Evolutionary conservation across 257 asterid genomes (phyloP).

Genomic region (Solanum sitiens): DNA sequence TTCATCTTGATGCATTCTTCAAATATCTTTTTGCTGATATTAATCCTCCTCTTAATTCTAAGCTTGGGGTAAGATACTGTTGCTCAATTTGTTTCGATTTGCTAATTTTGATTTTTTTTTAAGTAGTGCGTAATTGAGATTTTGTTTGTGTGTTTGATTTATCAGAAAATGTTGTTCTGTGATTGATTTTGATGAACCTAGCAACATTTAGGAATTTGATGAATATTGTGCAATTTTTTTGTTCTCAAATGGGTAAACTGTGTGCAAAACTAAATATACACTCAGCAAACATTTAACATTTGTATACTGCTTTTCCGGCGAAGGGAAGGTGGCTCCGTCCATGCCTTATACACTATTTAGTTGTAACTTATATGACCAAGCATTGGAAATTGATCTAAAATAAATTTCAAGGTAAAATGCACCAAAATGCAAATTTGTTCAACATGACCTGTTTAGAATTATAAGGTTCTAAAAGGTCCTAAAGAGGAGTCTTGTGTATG

Average conservation of each 20-base stretch:
- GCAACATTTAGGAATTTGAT: not conserved
- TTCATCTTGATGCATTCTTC: conserved; percentile 39
- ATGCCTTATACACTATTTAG: not conserved
- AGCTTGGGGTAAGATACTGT: conserved; percentile 32
- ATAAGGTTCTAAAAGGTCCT: not conserved
- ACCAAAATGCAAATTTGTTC: not conserved
- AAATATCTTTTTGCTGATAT: conserved; percentile 41
- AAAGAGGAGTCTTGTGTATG: not conserved
- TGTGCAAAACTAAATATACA: not conserved
- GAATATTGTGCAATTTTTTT: not conserved
- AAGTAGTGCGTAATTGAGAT: not conserved
- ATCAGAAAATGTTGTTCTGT: not conserved
- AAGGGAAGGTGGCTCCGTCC: not conserved
- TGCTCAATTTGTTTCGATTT: not conserved
- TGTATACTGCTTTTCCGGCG: not conserved
- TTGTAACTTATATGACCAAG: not conserved
- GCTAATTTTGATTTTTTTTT: not conserved
- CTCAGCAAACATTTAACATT: not conserved
- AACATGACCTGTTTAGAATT: not conserved
- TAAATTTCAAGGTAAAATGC: not conserved
- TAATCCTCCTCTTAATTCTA: conserved; percentile 48
- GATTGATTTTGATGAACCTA: not conserved
- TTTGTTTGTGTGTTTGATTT: not conserved
- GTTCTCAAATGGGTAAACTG: not conserved
- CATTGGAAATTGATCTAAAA: not conserved